phyloP scores from a whole-genome alignment of 129 eudicot genomes.

The Logfia minima region DNA sequence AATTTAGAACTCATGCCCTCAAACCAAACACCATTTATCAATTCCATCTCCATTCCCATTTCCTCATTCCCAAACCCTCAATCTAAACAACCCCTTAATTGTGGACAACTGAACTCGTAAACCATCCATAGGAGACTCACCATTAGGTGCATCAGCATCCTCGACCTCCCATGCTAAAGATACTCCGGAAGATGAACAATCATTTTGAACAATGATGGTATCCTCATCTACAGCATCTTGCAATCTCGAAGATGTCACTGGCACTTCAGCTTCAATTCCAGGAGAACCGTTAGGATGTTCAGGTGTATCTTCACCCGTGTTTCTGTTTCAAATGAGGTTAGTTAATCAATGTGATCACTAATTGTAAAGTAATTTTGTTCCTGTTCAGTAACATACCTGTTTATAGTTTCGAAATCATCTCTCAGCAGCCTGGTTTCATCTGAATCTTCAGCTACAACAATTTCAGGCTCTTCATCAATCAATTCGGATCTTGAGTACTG shows the following conservation, averaged over 20 bases:
- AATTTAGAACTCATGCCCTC: too few relatives aligned
- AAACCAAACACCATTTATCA: not conserved
- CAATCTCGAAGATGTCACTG: slow-evolving; percentile 39
- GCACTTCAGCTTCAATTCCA: slow-evolving; percentile 42
- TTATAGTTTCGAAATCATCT: slow-evolving; percentile 44
- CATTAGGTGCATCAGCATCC: slow-evolving; percentile 75
- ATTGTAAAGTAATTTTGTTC: slow-evolving; percentile 3
- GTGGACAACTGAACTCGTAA: not conserved
- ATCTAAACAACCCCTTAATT: not conserved
- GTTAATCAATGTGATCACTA: slow-evolving; percentile 21
- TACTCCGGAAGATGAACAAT: slow-evolving; percentile 56
- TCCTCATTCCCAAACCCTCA: not conserved
- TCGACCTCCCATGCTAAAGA: slow-evolving; percentile 55
- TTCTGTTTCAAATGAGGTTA: slow-evolving; percentile 47
- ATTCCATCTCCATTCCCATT: not conserved
- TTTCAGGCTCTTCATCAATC: slow-evolving; percentile 56
- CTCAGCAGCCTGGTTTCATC: slow-evolving; percentile 37
- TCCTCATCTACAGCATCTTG: slow-evolving; percentile 32
- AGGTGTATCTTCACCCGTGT: slow-evolving; percentile 27
- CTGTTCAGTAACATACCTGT: slow-evolving; percentile 48
- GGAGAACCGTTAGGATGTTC: slow-evolving; percentile 47
- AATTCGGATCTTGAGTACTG: slow-evolving; percentile 63
- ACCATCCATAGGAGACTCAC: slow-evolving; percentile 27
- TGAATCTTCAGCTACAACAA: slow-evolving; percentile 42
- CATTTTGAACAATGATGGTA: slow-evolving; percentile 19